Evolutionary conservation across 2,329 filamentous ascomycete species (phyloP).

Genomic region (Grosmannia penicillata): DNA sequence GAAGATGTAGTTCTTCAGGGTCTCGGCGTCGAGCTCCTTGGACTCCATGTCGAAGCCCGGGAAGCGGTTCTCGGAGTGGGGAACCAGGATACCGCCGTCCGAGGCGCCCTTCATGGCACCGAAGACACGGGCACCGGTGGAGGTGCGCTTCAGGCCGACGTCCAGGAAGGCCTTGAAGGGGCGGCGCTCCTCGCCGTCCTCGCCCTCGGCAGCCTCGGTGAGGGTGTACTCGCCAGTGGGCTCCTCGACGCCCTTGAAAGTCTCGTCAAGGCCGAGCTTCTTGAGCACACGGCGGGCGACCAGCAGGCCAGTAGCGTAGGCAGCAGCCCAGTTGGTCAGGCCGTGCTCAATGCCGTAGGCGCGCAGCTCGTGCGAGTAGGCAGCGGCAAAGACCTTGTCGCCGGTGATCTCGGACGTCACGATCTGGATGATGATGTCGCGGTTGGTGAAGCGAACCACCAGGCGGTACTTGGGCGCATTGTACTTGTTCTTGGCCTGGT

Average conservation of each 20-base stretch:
- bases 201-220: constrained; percentile 84
- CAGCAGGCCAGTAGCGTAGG: constrained; percentile 92
- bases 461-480: constrained; percentile 99
- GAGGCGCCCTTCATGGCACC: constrained; percentile 99
- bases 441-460: constrained; percentile 98
- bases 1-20: constrained; percentile 98
- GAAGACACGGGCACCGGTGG: constrained; percentile 96
- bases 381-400: constrained; percentile 88
- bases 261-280: constrained; percentile 91
- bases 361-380: constrained; percentile 95
- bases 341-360: constrained; percentile 96
- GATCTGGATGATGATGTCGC: constrained; percentile 97
- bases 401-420: constrained; percentile 90
- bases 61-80: constrained; percentile 99
- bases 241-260: constrained; percentile 94
- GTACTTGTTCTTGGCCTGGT: constrained; percentile 99
- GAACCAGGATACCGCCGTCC: constrained; percentile 90
- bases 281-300: constrained; percentile 91
- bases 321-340: constrained; percentile 98
- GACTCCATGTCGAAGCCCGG: constrained; percentile 93
- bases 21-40: constrained; percentile 96
- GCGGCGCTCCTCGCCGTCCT: constrained; percentile 73
- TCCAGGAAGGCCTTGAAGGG: constrained; percentile 99
- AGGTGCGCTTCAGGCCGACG: constrained; percentile 92
- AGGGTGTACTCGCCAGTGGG: constrained; percentile 89